These are phyloP conservation scores for Metarhizium rileyi DNA, from an alignment of 2,329 filamentous ascomycete species.

Conservation along the genomic window DNA sequence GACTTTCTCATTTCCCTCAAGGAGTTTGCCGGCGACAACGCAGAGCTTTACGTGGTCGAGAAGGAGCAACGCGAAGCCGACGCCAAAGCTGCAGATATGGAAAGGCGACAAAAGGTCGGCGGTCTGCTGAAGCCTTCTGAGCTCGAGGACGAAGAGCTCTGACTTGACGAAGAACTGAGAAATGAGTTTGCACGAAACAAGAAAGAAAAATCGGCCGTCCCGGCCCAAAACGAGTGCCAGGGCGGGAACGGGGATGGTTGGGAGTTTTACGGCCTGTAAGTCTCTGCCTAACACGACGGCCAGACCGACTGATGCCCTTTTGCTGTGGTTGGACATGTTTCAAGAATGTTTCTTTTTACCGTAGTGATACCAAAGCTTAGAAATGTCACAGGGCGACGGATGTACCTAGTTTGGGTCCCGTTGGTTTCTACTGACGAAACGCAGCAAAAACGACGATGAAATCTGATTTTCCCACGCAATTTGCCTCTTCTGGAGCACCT, in stretches of 20 bases:
- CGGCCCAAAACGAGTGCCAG: conserved; percentile 17
- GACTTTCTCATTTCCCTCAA: conserved; percentile 97
- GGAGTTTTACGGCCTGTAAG: conserved; percentile 53
- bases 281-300: background rate
- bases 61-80: conserved; percentile 86
- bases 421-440: background rate
- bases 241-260: conserved; percentile 43
- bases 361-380: conserved; percentile 18
- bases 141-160: conserved; percentile 82
- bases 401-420: conserved; percentile 2
- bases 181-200: conserved; percentile 44
- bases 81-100: conserved; percentile 78
- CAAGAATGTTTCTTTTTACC: conserved; percentile 8
- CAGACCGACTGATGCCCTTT: background rate
- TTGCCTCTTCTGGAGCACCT: background rate
- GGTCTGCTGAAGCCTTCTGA: conserved; percentile 96
- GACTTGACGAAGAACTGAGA: conserved; percentile 65
- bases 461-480: background rate
- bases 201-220: conserved; percentile 12
- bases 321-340: background rate
- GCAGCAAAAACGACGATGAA: background rate
- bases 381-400: conserved; percentile 9
- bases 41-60: conserved; percentile 87
- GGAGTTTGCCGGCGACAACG: conserved; percentile 92
- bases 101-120: conserved; percentile 88